These are phyloP conservation scores for Arctium minus DNA, from an alignment of 129 eudicot species.

Conservation along the genomic window DNA sequence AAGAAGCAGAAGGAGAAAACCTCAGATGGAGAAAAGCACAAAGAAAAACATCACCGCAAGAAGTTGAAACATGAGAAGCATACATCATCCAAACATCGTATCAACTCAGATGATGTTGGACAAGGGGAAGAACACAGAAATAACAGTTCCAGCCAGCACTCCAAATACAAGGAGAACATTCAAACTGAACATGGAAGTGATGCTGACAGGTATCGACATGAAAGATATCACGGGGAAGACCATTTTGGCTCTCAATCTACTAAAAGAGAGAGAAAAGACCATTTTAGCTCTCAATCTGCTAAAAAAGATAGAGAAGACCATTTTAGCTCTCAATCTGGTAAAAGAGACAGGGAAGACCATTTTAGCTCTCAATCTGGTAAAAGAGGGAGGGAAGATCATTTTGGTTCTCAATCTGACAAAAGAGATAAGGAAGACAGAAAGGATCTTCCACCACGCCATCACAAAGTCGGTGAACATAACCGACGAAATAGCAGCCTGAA, in stretches of 20 bases:
- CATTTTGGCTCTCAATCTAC: too few species aligned
- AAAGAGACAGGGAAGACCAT: not conserved
- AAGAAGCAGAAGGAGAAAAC: conserved; percentile 58
- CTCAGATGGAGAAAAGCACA: conserved; percentile 26
- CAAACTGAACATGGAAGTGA: conserved; percentile 9
- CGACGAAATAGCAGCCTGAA: conserved; percentile 31
- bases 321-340: not conserved
- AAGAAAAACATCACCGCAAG: conserved; percentile 44
- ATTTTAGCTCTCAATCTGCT: not conserved
- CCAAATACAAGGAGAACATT: conserved; percentile 29
- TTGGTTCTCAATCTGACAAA: conserved; percentile 19
- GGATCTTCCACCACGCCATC: conserved; percentile 17
- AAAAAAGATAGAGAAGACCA: not conserved
- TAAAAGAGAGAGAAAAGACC: not conserved
- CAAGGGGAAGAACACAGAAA: conserved; percentile 28
- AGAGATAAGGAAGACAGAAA: conserved; percentile 29
- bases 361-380: conserved; percentile 7
- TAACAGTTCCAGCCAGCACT: conserved; percentile 21
- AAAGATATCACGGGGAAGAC: conserved; percentile 7
- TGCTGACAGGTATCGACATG: conserved; percentile 4
- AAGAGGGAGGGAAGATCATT: not conserved
- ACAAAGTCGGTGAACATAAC: conserved; percentile 28
- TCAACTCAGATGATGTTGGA: conserved; percentile 30
- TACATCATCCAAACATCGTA: conserved; percentile 47
- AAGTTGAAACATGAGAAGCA: conserved; percentile 51